phyloP scores from a whole-genome alignment of 441 rosid genomes.

The Omphalea diandra region DNA sequence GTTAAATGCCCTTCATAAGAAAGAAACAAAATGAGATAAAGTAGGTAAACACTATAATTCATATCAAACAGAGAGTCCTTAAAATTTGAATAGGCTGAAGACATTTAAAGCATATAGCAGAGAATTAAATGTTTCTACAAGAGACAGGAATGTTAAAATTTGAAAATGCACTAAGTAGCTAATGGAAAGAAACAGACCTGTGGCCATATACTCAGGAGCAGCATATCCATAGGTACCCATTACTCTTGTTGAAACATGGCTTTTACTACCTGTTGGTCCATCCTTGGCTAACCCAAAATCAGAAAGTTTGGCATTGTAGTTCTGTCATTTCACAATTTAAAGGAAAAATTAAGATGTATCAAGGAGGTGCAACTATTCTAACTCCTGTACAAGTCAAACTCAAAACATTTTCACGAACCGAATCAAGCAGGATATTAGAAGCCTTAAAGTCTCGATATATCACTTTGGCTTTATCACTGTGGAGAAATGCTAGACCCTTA shows the following conservation, averaged over 20 bases:
- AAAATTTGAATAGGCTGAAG: not conserved
- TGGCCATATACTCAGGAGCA: slow-evolving; percentile 90
- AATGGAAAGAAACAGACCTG: slow-evolving; percentile 47
- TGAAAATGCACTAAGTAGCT: not conserved
- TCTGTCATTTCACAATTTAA: slow-evolving; percentile 38
- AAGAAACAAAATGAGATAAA: slow-evolving; percentile 9
- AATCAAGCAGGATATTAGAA: slow-evolving; percentile 81
- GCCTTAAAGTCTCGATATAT: slow-evolving; percentile 88
- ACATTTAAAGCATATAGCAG: not conserved
- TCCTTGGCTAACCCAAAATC: slow-evolving; percentile 98
- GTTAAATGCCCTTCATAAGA: slow-evolving; percentile 58
- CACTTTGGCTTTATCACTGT: slow-evolving; percentile 77
- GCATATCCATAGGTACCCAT: slow-evolving; percentile 99
- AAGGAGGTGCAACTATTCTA: slow-evolving; percentile 2
- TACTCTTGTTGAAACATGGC: slow-evolving; percentile 87
- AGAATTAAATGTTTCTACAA: not conserved
- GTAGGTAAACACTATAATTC: not conserved
- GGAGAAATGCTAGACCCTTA: slow-evolving; percentile 88
- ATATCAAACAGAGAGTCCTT: not conserved
- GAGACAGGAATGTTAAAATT: not conserved
- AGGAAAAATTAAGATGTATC: slow-evolving; percentile 11
- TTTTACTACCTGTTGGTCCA: slow-evolving; percentile 75
- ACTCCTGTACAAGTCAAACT: not conserved
- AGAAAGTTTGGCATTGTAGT: slow-evolving; percentile 80
- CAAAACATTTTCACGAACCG: slow-evolving; percentile 41